Evolutionary conservation across 2,329 filamentous ascomycete genomes (phyloP), one percentile per base, ranked within the genome.

Genomic region (Scolecobasidium constrictum): DNA sequence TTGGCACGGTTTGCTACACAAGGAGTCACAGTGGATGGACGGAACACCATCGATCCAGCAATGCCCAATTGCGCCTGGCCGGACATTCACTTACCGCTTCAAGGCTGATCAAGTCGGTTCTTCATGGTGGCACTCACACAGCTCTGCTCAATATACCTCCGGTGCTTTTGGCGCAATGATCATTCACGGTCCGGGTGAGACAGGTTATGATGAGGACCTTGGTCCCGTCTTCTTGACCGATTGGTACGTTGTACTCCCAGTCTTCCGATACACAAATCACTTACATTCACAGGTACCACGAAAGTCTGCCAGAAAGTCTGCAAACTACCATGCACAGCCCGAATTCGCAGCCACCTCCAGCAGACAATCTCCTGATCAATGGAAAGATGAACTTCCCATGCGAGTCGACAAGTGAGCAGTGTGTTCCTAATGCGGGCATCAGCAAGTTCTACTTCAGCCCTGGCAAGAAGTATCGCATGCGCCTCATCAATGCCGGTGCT

Each of bases 401-500:
- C 46, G 28, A 15, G 5, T 36, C 35, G 18, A 43, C 40, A 9
- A 43, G 15, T 50, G 53, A 15, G 56, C 55, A 49, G 49, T 44
- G 7, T 19, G 48, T 35, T 46, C 49, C 9, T 36, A 40, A 36
- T 3, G 40, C 40, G 9, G 31, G 31, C 6, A 23, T 50, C 3
- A 50, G 46, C 20, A 57, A 58, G 28, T 66, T 59, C 52, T 59
- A 60, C 39, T 67, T 68, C 46, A 49, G 53, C 3, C 53, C 54
- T 4, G 63, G 60, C 16, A 66, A 61, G 35, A 61, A 56, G 1
- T 64, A 68, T 41, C 58, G 59, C 3, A 52, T 68, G 6, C 57
- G 65, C 4, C 48, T 69, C 7, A 60, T 67, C 40, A 69, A 69
- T 40, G 54, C 54, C 15, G 61, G 61, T 6, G 56, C 64, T 15